A percentile compares a stretch with the other conserved stretches of the same genome.
Conservation (phyloP, 1,139 yeast species). For the Debaryomycetaceae sp. region DNA sequence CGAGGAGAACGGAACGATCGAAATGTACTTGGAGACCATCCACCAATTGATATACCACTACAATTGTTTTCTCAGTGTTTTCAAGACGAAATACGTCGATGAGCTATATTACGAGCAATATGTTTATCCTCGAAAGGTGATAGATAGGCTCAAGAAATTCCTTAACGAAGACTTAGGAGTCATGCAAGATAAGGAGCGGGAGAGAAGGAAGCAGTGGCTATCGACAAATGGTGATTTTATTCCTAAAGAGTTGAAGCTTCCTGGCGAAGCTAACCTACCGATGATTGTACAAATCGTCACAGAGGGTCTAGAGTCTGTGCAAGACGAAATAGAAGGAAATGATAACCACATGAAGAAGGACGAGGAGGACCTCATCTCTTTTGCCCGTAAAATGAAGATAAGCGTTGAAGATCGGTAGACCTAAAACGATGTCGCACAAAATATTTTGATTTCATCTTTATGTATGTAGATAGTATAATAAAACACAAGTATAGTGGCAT, state of each 20-base stretch:
- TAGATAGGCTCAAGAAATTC: slow-evolving; percentile 28
- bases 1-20: slow-evolving; percentile 6
- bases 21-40: slow-evolving; percentile 23
- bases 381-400: not conserved
- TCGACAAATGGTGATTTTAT: slow-evolving; percentile 40
- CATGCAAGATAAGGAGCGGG: slow-evolving; percentile 34
- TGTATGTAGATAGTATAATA: not conserved
- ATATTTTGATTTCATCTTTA: not conserved
- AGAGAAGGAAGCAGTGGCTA: slow-evolving; percentile 37
- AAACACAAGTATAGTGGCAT: not conserved
- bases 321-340: slow-evolving; percentile 6
- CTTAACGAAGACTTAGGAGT: slow-evolving; percentile 31
- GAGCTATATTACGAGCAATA: slow-evolving; percentile 42
- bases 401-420: not conserved
- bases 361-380: not conserved
- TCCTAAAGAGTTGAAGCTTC: slow-evolving; percentile 39
- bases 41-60: slow-evolving; percentile 36
- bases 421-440: not conserved
- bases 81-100: slow-evolving; percentile 33
- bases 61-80: slow-evolving; percentile 30
- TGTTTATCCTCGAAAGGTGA: slow-evolving; percentile 37
- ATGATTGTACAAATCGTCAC: slow-evolving; percentile 40
- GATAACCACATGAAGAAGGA: not conserved
- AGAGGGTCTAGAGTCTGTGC: slow-evolving; percentile 38
- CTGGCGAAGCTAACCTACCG: slow-evolving; percentile 40